Percentiles rank a stretch among this genome's conserved stretches.
Evolutionary conservation across 495 filamentous ascomycete genomes (phyloP).

Genomic region (Lepidopterella palustris): DNA sequence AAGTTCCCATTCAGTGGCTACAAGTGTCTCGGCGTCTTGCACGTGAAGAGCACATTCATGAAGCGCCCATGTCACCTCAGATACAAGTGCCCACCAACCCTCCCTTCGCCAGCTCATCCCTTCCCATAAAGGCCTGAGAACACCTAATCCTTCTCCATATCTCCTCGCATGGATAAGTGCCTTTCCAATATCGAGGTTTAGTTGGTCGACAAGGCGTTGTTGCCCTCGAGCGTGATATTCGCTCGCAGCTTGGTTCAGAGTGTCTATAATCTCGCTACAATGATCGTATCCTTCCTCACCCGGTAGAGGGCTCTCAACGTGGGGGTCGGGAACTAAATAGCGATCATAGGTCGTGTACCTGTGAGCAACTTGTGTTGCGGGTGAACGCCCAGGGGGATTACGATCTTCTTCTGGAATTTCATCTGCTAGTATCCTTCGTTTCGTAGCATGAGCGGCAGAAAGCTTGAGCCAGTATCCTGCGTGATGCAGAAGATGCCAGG

Average conservation of each 20-base stretch:
- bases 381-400: constrained; percentile 56
- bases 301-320: constrained; percentile 58
- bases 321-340: constrained; percentile 74
- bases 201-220: constrained; percentile 56
- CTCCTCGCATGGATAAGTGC: constrained; percentile 56
- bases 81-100: constrained; percentile 73
- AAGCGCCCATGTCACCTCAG: constrained; percentile 65
- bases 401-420: constrained; percentile 72
- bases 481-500: constrained; percentile 80
- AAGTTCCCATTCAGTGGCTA: constrained; percentile 83
- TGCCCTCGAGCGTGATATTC: constrained; percentile 63
- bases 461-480: constrained; percentile 78
- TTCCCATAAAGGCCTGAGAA: constrained; percentile 67
- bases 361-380: constrained; percentile 59
- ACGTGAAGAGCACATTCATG: constrained; percentile 62
- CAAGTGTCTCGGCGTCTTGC: constrained; percentile 56
- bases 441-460: constrained; percentile 58
- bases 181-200: constrained; percentile 63
- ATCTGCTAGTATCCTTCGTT: constrained; percentile 54
- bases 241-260: constrained; percentile 52
- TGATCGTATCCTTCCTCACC: constrained; percentile 55
- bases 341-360: constrained; percentile 71
- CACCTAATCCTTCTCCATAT: constrained; percentile 59
- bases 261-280: constrained; percentile 52
- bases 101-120: constrained; percentile 66